These are phyloP conservation scores for Trypanosomatidae sp. DNA, from an alignment of 208 protist species.

Conservation along the genomic window DNA sequence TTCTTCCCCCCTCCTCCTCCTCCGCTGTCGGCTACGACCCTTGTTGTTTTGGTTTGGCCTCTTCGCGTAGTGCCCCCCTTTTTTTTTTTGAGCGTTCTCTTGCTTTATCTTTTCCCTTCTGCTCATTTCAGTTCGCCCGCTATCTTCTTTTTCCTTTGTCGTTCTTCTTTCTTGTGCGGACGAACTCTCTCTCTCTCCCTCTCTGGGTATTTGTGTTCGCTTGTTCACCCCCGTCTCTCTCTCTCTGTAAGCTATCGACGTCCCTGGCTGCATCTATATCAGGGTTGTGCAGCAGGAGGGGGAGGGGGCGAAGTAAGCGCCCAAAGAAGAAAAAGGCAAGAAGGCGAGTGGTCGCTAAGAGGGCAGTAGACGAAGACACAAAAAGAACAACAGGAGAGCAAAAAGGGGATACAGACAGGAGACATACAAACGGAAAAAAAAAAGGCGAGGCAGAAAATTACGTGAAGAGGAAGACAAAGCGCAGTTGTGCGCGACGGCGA, in stretches of 20 bases:
- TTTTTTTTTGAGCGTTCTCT: not conserved
- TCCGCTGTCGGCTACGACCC: not conserved
- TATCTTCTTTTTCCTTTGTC: slow-evolving; percentile 1
- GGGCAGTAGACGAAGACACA: not conserved
- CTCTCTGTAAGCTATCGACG: not conserved
- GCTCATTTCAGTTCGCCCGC: not conserved
- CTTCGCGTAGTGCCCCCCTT: not conserved
- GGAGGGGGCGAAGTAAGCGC: not conserved
- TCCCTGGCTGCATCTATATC: not conserved
- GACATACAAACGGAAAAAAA: not conserved
- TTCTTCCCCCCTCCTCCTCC: not conserved
- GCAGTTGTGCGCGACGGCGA: not conserved
- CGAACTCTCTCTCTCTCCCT: not conserved
- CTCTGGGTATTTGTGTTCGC: not conserved
- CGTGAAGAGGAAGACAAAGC: not conserved
- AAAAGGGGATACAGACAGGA: not conserved
- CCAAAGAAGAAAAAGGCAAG: not conserved
- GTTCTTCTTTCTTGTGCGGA: not conserved
- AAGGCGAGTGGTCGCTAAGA: not conserved
- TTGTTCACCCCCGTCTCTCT: not conserved
- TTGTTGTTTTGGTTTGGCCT: not conserved
- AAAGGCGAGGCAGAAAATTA: not conserved
- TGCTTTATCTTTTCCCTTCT: not conserved
- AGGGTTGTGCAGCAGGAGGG: not conserved
- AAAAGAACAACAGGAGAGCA: not conserved